Evolutionary conservation across 176 grass and related monocot species (phyloP).

Genomic region (Oryza coarctata): DNA sequence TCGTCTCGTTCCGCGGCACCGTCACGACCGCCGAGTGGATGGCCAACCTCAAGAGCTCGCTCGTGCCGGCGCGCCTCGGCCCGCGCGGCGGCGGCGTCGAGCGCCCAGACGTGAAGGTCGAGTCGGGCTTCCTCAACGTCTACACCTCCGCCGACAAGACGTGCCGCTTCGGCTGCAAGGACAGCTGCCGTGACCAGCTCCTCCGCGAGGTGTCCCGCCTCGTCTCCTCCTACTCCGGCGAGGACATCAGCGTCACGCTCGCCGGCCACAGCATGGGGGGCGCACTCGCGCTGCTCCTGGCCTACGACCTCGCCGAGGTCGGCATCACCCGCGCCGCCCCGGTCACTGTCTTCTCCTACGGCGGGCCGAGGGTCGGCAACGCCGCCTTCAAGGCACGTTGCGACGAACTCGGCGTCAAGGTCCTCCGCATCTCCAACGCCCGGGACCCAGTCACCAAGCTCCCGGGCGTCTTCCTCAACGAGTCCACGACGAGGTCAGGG

Average conservation of each 20-base stretch:
- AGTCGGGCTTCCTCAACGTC: constrained; percentile 82
- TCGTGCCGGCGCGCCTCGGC: constrained; percentile 62
- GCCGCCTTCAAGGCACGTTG: constrained; percentile 66
- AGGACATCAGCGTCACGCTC: constrained; percentile 66
- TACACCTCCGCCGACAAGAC: constrained; percentile 81
- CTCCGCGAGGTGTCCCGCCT: constrained; percentile 68
- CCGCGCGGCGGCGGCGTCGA: constrained; percentile 26
- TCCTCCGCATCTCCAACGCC: constrained; percentile 67
- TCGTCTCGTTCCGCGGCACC: constrained; percentile 76
- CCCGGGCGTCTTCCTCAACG: constrained; percentile 76
- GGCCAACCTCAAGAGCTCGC: constrained; percentile 81
- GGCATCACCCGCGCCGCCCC: constrained; percentile 50
- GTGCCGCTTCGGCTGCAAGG: constrained; percentile 49
- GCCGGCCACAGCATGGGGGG: constrained; percentile 92
- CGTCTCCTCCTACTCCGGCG: neutral
- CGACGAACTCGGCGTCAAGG: constrained; percentile 79
- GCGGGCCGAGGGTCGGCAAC: constrained; percentile 76
- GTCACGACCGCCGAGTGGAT: constrained; percentile 74
- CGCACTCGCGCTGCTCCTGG: constrained; percentile 64
- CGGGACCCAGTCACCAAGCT: constrained; percentile 69
- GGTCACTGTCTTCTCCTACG: constrained; percentile 87
- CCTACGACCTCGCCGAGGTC: constrained; percentile 72
- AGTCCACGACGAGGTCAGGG: constrained; percentile 25
- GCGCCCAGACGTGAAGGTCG: constrained; percentile 66
- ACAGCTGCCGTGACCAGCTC: constrained; percentile 85